Evolutionary conservation across 805 yeast genomes (phyloP).

Genomic region (Candida xyloterini): DNA sequence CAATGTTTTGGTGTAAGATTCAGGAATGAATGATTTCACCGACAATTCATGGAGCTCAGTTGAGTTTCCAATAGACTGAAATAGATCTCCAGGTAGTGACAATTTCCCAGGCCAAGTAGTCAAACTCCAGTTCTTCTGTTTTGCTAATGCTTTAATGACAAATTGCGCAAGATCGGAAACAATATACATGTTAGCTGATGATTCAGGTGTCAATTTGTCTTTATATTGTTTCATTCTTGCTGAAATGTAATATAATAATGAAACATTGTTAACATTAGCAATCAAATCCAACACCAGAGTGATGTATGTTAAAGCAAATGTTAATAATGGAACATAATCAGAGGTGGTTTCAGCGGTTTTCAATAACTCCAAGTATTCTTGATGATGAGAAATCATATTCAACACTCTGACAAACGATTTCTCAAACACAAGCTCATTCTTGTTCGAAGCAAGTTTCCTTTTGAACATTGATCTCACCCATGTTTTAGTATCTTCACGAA

Average conservation of each 20-base stretch:
- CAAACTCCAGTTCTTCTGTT: constrained; percentile 61
- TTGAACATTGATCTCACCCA: constrained; percentile 68
- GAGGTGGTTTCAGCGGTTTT: constrained; percentile 19
- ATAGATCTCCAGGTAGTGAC: constrained; percentile 67
- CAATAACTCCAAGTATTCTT: constrained; percentile 50
- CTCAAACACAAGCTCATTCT: constrained; percentile 54
- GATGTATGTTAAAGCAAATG: constrained; percentile 58
- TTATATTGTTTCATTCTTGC: constrained; percentile 76
- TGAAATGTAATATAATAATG: constrained; percentile 70
- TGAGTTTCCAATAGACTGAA: constrained; percentile 54
- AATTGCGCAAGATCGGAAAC: constrained; percentile 74
- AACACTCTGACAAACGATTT: constrained; percentile 63
- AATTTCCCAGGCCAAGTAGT: constrained; percentile 82
- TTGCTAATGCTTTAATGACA: constrained; percentile 55
- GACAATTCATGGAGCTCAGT: constrained; percentile 57
- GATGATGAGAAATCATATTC: constrained; percentile 72
- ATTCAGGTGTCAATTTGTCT: constrained; percentile 39
- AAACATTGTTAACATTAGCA: constrained; percentile 63
- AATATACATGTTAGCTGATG: constrained; percentile 47
- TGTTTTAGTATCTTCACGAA: constrained; percentile 52
- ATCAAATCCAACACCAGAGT: constrained; percentile 57
- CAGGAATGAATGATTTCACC: constrained; percentile 54
- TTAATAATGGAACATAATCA: constrained; percentile 38
- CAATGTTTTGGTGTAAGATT: constrained; percentile 40
- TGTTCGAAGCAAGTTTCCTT: constrained; percentile 29